Base-by-base conservation (phyloP, 169 alveolate species). In the Neospora caninum region DNA sequence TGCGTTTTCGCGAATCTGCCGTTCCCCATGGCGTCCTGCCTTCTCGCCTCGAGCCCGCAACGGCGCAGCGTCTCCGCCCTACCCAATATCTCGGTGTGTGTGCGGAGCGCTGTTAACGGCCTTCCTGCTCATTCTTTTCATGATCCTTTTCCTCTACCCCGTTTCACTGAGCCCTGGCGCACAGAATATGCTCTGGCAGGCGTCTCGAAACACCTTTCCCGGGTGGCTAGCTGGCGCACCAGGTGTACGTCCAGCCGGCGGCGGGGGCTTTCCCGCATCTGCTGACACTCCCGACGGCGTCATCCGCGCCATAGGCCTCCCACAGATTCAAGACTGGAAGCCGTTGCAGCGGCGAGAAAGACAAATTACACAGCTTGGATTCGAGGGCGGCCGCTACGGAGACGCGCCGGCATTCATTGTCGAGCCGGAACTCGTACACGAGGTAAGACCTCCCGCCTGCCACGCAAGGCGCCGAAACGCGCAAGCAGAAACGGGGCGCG, bases 361-460 rank as follows among this genome's bases (percentile, higher is more conserved):
- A 16, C 64, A 41, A 31, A 7, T 13, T 27, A 43, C 64, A 6
- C 64, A 38, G 0, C 53, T 82, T 25, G 89, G 89, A 36, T 9
- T 4, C n/a, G 69, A 38, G 41, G 89, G 41, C 39, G 89, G 89
- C 0, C 53, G 38, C 4, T 82, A 82, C 67, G 89, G 69, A 38
- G 89, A 82, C 41, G 69, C 69, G 38, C 89, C 89, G 16, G 89
- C 89, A 4, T 7, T 41, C 67, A 38, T 82, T 49, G 39, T 82
- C 67, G 89, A 82, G 64, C 89, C 89, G 34, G 89, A 82, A 31
- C 89, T 82, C 0, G 36, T 82, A 4, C n/a, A 82, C 34, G 89
- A 43, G 41, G 89, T 82, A 22, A 41, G 89, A 9, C 39, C 82
- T 18, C n/a, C n/a, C n/a, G n/a, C n/a, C n/a, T n/a, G n/a, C n/a